These are phyloP conservation scores for Adiantum capillusveneris DNA, from an alignment of 75 land plant genomes.

Conservation along the genomic window DNA sequence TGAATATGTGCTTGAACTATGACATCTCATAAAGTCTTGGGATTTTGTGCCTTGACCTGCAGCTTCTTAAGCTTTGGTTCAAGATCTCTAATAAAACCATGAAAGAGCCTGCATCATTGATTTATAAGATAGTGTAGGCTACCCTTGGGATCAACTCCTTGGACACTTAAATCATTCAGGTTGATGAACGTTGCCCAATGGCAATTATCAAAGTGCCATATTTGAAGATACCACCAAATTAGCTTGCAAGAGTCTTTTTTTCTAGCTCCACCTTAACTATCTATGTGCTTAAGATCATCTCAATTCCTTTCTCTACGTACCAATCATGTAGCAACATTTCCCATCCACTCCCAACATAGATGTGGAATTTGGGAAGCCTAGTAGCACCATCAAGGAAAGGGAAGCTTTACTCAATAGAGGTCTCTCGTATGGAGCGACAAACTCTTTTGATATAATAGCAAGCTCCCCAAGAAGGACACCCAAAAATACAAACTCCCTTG, in stretches of 20 bases:
- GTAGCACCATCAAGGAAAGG: too few species aligned
- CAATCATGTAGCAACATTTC: conserved; percentile 84
- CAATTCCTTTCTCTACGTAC: conserved; percentile 93
- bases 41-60: too few species aligned
- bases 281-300: conserved; percentile 76
- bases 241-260: conserved; percentile 62
- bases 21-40: too few species aligned
- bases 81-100: too few species aligned
- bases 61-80: too few species aligned
- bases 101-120: conserved; percentile 87
- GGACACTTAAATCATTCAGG: conserved; percentile 76
- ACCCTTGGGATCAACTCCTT: conserved; percentile 95
- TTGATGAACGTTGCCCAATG: conserved; percentile 75
- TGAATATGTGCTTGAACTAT: too few species aligned
- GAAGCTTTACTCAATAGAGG: too few species aligned
- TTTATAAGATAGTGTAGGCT: conserved; percentile 87
- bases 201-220: conserved; percentile 72
- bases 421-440: too few species aligned
- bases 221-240: conserved; percentile 51
- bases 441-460: too few species aligned
- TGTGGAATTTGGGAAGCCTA: conserved; percentile 94
- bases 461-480: too few species aligned
- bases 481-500: too few species aligned
- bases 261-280: conserved; percentile 82
- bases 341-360: conserved; percentile 93